Evolutionary conservation across 768 basidiomycete species (phyloP), one percentile per base, ranked within the genome.

Genomic region (Panaeolus cyanescens): DNA sequence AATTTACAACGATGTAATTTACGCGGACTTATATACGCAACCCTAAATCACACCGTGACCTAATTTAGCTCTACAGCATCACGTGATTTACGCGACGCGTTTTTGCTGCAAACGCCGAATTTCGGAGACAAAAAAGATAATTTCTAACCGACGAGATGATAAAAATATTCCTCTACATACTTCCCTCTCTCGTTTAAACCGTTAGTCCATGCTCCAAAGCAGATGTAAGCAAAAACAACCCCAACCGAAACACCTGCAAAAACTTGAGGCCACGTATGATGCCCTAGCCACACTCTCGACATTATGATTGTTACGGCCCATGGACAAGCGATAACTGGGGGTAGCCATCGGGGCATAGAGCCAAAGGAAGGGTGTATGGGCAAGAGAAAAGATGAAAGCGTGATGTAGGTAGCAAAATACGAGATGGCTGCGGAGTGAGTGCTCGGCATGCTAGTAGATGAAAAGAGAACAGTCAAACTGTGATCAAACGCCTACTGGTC

Each of bases 211-310:
- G 85, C 32, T 37, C 62, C 69, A 66, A 88, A 91, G 85, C 87
- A 89, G 15, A 82, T 32, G 0, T 71, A 66, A 9, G 86, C 83
- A 67, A 84, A 85, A 3, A 68, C 70, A 9, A 83, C 61, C 0
- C 92, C 92, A 59, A 84, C 86, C 2, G 72, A 70, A 32, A 73
- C 76, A 0, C 92, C 92, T 28, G 77, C 90, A 8, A 74, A 69
- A 17, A 92, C 88, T 64, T 93, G 92, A 0, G 79, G 75, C 80
- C 80, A 81, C 9, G 90, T 92, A 71, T 93, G 92, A 64, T 93
- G 86, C 4, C 90, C 89, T 12, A 93, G 81, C 88, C 85, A 86
- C 31, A 91, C 80, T 54, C 92, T 79, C 9, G 92, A 93, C 55
- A 83, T 66, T 4, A 85, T 77, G 40, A 93, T 83, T 15, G 80